Evolutionary conservation across 805 yeast species (phyloP), one percentile per base, ranked within the genome.

Genomic region (Spathaspora boniae): DNA sequence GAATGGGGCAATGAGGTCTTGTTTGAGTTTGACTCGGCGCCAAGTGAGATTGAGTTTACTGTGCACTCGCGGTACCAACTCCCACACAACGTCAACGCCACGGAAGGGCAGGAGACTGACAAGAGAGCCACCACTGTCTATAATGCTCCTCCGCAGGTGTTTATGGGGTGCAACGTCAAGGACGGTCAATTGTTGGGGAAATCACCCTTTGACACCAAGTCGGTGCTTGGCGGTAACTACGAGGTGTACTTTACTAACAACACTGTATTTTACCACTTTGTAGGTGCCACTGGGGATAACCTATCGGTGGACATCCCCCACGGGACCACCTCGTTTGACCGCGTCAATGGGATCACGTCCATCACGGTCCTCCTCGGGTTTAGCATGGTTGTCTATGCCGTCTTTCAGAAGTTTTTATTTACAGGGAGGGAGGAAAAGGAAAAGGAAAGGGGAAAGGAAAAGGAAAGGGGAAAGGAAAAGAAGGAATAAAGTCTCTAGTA

Each of bases 1-100:
- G 53, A 53, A 33, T 67, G 72, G 72, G 73, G 73, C 0, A 60
- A 51, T 38, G 71, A 67, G 38, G 41, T 61, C 4, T 44, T 68
- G 22, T 37, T 65, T 29, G 63, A 60, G 37, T 43, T 56, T 27
- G 43, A 45, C 16, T 36, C 42, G 16, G 29, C 31, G 9, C 20
- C 19, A 9, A 17, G 33, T 5, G 42, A 37, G 11, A 40, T 61
- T 4, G 53, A 50, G 14, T 39, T 66, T 19, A 60, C 60, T 6
- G 40, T 68, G 6, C 72, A 68, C 41, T 56, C 71, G 6, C 47
- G 73, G 24, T 68, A 68, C 42, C 70, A 64, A 45, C 38, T 41
- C n/a, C 70, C 70, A 3, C 37, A 36, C 8, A 30, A 41, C 12
- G 34, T 31, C 5, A 37, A 38, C 17, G 34, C 33, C 6, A 30